Conservation (phyloP, 2,329 filamentous ascomycete species). For the Dothideomycetes sp. region DNA sequence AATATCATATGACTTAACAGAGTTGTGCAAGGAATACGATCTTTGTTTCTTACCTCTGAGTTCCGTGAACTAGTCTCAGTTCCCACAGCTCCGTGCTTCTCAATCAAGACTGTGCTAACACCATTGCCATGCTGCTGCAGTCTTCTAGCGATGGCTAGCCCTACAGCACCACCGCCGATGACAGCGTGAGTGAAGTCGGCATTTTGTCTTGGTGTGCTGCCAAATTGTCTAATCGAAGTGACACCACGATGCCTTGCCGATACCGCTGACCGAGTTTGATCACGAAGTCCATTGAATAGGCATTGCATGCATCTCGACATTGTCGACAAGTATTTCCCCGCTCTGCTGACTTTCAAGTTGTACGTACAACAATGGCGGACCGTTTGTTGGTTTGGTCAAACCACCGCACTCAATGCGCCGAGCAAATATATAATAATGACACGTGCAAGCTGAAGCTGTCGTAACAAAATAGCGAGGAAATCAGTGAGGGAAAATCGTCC, state of each 20-base stretch:
- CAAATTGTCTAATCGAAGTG: constrained; percentile 24
- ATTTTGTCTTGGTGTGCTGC: constrained; percentile 24
- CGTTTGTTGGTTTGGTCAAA: no score
- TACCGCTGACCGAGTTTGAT: not conserved
- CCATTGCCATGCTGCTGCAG: constrained; percentile 48
- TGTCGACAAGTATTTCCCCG: no score
- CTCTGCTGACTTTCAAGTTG: no score
- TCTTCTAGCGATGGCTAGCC: constrained; percentile 65
- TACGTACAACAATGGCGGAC: no score
- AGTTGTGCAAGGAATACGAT: not conserved
- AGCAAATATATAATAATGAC: no score
- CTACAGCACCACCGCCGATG: constrained; percentile 63
- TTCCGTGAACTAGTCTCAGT: constrained; percentile 85
- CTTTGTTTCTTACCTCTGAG: constrained; percentile 51
- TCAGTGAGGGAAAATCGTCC: not conserved
- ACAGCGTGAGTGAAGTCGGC: constrained; percentile 57
- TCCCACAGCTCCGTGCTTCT: constrained; percentile 64
- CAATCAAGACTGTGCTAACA: constrained; percentile 64
- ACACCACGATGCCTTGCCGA: not conserved
- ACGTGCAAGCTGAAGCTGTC: no score
- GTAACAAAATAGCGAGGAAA: no score
- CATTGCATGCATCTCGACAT: not conserved
- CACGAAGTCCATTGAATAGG: not conserved
- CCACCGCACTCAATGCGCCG: no score
- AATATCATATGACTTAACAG: not conserved